These are phyloP conservation scores for Solanum lignicaule DNA, from an alignment of 257 asterid genomes.

Conservation along the genomic window DNA sequence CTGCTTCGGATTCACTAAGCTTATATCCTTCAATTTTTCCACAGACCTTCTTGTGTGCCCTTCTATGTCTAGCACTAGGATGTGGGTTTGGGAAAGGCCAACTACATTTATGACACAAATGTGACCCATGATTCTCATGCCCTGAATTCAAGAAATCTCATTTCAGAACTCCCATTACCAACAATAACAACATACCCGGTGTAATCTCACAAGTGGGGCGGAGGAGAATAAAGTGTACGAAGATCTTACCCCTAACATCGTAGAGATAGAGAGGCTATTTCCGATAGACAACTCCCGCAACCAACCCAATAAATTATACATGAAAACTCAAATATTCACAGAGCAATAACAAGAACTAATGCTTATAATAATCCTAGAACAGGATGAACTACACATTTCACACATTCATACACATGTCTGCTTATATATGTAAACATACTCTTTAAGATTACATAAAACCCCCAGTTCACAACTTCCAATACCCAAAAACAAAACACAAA, in stretches of 20 bases:
- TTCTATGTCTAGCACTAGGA: constrained; percentile 84
- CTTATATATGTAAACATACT: background rate
- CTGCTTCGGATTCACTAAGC: constrained; percentile 21
- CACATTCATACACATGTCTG: background rate
- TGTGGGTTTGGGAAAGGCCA: constrained; percentile 95
- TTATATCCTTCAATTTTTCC: constrained; percentile 73
- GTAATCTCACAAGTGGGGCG: background rate
- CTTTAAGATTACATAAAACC: background rate
- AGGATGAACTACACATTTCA: background rate
- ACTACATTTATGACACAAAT: constrained; percentile 76
- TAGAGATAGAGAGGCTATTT: background rate
- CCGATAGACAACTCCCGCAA: background rate
- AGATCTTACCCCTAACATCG: background rate
- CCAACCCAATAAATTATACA: background rate
- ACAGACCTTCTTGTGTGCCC: constrained; percentile 77
- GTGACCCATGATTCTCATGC: constrained; percentile 42
- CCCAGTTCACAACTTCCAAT: background rate
- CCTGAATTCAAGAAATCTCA: constrained; percentile 35
- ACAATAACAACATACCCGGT: background rate
- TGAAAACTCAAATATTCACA: background rate
- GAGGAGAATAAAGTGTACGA: background rate
- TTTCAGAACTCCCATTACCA: background rate
- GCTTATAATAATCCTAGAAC: background rate
- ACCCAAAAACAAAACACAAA: background rate
- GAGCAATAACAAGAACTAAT: background rate